These are phyloP conservation scores for Tylopilus balloui DNA, from an alignment of 768 basidiomycete species.

Conservation along the genomic window DNA sequence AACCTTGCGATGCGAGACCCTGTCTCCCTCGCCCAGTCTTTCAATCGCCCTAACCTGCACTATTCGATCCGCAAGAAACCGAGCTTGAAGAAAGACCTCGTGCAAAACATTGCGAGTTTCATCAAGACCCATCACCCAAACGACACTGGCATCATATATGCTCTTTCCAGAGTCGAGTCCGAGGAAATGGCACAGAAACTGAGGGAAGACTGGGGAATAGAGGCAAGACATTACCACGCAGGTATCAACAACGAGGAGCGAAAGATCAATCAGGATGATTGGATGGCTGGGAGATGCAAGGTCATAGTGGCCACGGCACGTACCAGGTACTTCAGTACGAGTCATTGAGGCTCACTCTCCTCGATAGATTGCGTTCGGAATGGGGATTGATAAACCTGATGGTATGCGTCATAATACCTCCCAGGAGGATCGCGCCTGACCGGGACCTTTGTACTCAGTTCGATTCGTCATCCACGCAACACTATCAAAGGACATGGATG, in stretches of 20 bases:
- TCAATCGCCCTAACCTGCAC: conserved; percentile 88
- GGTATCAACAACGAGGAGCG: conserved; percentile 62
- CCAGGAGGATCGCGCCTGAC: not conserved
- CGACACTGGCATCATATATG: conserved; percentile 84
- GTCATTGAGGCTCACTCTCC: conserved; percentile 1
- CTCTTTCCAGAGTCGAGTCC: conserved; percentile 63
- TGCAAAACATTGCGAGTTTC: conserved; percentile 63
- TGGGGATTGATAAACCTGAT: conserved; percentile 90
- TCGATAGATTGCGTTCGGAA: conserved; percentile 86
- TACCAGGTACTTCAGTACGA: not conserved
- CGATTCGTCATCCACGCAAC: conserved; percentile 89
- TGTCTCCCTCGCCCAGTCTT: conserved; percentile 67
- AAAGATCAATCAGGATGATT: conserved; percentile 56
- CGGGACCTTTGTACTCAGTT: conserved; percentile 48
- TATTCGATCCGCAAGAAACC: conserved; percentile 61
- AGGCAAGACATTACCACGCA: conserved; percentile 84
- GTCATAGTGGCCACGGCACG: conserved; percentile 92
- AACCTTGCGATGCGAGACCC: conserved; percentile 61
- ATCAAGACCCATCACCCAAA: conserved; percentile 54
- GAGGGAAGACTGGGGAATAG: conserved; percentile 50
- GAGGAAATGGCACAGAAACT: conserved; percentile 76
- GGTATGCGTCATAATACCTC: conserved; percentile 38
- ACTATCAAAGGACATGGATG: conserved; percentile 79
- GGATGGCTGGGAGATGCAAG: conserved; percentile 66
- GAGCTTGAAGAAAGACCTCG: conserved; percentile 37